Evolutionary conservation across 768 basidiomycete species (phyloP), one percentile per base, ranked within the genome.

Genomic region (Auriculariales sp.): DNA sequence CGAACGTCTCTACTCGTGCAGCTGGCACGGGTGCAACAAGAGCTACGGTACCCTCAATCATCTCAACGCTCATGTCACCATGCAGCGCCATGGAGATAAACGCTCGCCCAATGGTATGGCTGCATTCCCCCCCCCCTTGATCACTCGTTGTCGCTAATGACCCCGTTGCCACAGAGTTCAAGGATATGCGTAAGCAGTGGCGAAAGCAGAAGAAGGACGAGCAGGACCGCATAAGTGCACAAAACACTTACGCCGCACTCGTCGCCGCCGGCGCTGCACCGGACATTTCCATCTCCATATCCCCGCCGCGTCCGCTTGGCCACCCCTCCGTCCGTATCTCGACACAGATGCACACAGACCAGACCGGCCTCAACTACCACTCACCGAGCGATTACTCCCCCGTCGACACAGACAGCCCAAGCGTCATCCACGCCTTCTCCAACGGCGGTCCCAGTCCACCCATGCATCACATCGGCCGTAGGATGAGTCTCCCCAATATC

Each of bases 1-100:
- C 56, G 92, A 95, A 66, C 79, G 93, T 25, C 66, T 94, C 48
- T 97, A 97, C 62, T 75, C 77, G 50, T 97, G 93, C 70, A 81
- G 82, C 46, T 88, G 79, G 39, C 60, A 63, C 4, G 62, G 61
- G 19, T 76, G 74, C 59, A 72, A 78, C 49, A 94, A 94, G 67
- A 74, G 86, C 25, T 95, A 94, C 59, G 92, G 92, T 28, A 95
- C 92, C 3, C 72, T 97, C 46, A 97, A 99, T 62, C 94, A 99
- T 65, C 73, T 99, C 53, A 99, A 99, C 62, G 91, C 92, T 28
- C 94, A 99, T 63, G 90, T 97, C 51, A 84, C 81, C n/a, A 95
- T 95, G 88, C 94, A 97, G 64, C 87, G 87, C 64, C 94, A 99
- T 62, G 94, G 94, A 35, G 50, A 71, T 14, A 97, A 94, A 68